Evolutionary conservation across 2,329 filamentous ascomycete genomes (phyloP).

Genomic region (Xylariaceae sp.): DNA sequence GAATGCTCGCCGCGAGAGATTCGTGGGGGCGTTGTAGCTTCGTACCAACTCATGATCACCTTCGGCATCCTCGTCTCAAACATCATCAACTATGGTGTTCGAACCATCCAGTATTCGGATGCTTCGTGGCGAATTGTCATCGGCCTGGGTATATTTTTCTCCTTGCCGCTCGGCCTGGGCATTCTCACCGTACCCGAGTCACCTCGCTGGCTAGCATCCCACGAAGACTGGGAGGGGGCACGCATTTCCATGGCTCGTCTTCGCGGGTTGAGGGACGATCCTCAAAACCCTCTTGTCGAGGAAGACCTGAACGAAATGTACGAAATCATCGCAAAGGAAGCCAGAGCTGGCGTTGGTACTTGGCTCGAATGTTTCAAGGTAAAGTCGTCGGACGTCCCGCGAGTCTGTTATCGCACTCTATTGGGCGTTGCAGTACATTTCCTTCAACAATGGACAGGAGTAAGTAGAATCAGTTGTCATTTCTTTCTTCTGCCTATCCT

Average conservation of each 20-base stretch:
- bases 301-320: conserved; percentile 57
- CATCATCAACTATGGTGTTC: conserved; percentile 57
- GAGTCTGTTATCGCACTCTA: conserved; percentile 64
- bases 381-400: conserved; percentile 51
- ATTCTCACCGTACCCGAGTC: conserved; percentile 59
- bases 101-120: conserved; percentile 44
- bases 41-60: conserved; percentile 76
- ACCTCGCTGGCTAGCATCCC: conserved; percentile 57
- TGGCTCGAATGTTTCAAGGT: conserved; percentile 66
- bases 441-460: conserved; percentile 68
- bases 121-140: conserved; percentile 66
- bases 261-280: conserved; percentile 53
- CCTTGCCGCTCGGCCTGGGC: conserved; percentile 55
- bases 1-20: conserved; percentile 65
- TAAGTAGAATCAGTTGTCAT: background rate
- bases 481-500: no score
- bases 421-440: conserved; percentile 67
- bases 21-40: conserved; percentile 65
- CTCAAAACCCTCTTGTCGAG: conserved; percentile 48
- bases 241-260: conserved; percentile 56
- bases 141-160: conserved; percentile 56
- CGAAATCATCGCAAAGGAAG: conserved; percentile 50
- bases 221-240: conserved; percentile 50
- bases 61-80: conserved; percentile 65
- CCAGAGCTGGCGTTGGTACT: conserved; percentile 47